Evolutionary conservation across 1,284 basidiomycete genomes (phyloP).

Genomic region (Coniferiporia sulphurascens): DNA sequence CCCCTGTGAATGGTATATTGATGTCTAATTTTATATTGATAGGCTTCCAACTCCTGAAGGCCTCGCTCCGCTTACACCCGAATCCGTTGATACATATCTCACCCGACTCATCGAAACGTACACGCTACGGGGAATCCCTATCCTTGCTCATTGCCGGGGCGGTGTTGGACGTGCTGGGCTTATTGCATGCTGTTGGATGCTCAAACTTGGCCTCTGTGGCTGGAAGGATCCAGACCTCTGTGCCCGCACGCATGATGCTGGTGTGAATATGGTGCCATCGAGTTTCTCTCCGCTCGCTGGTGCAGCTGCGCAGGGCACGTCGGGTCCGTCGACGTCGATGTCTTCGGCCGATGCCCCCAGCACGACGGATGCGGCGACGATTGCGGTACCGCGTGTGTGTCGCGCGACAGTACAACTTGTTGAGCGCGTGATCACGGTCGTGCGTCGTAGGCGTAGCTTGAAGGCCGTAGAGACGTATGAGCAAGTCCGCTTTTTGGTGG

Average conservation of each 20-base stretch:
- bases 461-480: constrained; percentile 91
- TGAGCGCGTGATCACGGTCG: constrained; percentile 67
- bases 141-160: constrained; percentile 91
- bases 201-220: constrained; percentile 86
- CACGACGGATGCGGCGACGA: not conserved
- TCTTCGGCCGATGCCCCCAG: not conserved
- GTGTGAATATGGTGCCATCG: not conserved
- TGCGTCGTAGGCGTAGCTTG: constrained; percentile 70
- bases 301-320: not conserved
- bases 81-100: constrained; percentile 67
- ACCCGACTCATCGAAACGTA: constrained; percentile 67
- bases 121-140: constrained; percentile 68
- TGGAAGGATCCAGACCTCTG: constrained; percentile 41
- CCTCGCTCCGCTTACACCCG: constrained; percentile 68
- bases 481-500: constrained; percentile 82
- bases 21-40: constrained; percentile 8
- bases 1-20: not conserved
- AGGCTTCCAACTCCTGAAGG: constrained; percentile 92
- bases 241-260: constrained; percentile 1
- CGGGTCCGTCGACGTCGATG: not conserved
- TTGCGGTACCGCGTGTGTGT: constrained; percentile 19
- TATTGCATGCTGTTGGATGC: constrained; percentile 88
- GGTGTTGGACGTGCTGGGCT: constrained; percentile 94
- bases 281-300: not conserved
- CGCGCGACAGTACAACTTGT: constrained; percentile 55